Percentiles rank a stretch among this genome's conserved stretches.
These are phyloP conservation scores for Chlamydomonas sphaeroides DNA, from an alignment of 139 green algal genomes.

Conservation along the genomic window DNA sequence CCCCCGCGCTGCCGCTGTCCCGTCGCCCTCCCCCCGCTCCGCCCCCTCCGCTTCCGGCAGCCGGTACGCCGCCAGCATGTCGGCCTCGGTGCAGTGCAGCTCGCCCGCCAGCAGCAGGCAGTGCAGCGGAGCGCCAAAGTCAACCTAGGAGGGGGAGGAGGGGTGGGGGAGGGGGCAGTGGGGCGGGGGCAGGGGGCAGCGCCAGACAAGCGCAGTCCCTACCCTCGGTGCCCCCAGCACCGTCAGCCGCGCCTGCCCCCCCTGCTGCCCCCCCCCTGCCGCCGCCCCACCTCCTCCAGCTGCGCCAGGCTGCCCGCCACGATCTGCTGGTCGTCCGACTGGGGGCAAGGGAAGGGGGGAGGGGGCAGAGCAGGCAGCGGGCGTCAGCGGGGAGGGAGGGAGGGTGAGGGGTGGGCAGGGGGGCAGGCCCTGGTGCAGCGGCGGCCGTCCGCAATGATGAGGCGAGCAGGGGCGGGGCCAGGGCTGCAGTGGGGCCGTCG, in stretches of 20 bases:
- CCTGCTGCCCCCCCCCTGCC: neutral
- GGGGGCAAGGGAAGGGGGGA: neutral
- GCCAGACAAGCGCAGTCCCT: no score
- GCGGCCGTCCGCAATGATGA: no score
- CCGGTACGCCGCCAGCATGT: slow-evolving; percentile 50
- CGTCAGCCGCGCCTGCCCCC: neutral
- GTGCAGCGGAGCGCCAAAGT: slow-evolving; percentile 94
- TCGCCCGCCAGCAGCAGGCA: slow-evolving; percentile 84
- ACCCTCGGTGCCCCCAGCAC: neutral
- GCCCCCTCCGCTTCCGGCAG: neutral
- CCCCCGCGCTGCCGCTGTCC: no score
- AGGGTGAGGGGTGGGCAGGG: neutral
- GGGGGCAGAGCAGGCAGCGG: neutral
- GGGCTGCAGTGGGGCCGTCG: no score
- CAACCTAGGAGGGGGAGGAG: slow-evolving; percentile 44
- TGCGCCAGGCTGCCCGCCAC: slow-evolving; percentile 75
- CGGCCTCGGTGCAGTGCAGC: slow-evolving; percentile 58
- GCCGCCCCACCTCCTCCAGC: slow-evolving; percentile 57
- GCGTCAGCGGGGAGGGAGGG: neutral
- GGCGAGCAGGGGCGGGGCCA: no score
- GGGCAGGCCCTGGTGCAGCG: no score
- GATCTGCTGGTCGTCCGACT: slow-evolving; percentile 68
- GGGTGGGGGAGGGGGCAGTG: neutral
- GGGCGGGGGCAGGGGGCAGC: no score
- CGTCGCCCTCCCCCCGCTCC: no score